phyloP scores from a whole-genome alignment of 306 rosid genomes.

The Geum urbanum region DNA sequence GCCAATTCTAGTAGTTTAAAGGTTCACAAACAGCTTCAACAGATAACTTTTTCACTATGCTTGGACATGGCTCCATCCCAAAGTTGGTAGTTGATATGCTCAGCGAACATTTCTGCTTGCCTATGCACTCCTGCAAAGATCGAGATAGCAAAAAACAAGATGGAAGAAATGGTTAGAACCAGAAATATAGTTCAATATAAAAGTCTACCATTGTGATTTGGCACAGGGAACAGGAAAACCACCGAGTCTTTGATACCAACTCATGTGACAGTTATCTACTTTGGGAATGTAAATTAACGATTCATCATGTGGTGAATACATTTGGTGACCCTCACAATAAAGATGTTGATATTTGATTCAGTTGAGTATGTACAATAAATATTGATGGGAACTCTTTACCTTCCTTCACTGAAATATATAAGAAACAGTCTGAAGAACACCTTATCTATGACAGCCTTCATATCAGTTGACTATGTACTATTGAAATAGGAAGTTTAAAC shows the following conservation, averaged over 20 bases:
- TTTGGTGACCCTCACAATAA: background rate
- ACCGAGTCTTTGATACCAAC: no score
- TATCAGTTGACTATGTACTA: no score
- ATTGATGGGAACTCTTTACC: no score
- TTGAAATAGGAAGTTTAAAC: background rate
- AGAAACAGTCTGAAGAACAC: constrained; percentile 28
- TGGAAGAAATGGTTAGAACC: constrained; percentile 1
- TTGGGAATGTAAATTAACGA: background rate
- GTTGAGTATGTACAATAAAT: background rate
- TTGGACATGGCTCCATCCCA: constrained; percentile 67
- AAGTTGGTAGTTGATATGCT: constrained; percentile 44
- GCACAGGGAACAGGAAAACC: no score
- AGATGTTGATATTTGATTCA: background rate
- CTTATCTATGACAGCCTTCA: constrained; percentile 47
- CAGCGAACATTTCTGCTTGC: constrained; percentile 49
- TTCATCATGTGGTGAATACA: background rate
- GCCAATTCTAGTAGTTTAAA: constrained; percentile 1
- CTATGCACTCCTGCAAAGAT: constrained; percentile 49
- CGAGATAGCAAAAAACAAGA: background rate
- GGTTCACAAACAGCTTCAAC: constrained; percentile 65
- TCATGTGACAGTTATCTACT: background rate
- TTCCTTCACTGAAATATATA: background rate
- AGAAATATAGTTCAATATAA: background rate
- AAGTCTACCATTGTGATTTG: no score
- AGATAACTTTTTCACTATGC: constrained; percentile 42